These are phyloP conservation scores for Thelephora terrestris DNA, from an alignment of 1,284 basidiomycete species.

Conservation along the genomic window DNA sequence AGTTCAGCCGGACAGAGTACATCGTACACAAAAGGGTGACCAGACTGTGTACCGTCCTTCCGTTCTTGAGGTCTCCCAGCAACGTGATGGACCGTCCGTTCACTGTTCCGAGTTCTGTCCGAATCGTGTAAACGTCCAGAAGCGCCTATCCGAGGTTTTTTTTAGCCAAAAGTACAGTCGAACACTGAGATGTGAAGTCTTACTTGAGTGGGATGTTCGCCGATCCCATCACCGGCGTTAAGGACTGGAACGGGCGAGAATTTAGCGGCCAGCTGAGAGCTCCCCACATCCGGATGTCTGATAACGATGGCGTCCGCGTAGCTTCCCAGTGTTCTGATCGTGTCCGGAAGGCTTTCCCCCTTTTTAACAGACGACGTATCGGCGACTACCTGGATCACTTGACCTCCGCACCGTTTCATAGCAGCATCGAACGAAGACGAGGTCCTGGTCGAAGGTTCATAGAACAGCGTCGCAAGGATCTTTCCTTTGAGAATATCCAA, in stretches of 20 bases:
- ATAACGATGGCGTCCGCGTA: constrained; percentile 95
- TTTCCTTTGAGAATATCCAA: constrained; percentile 89
- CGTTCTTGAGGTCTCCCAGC: constrained; percentile 96
- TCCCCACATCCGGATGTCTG: constrained; percentile 90
- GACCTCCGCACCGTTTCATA: constrained; percentile 96
- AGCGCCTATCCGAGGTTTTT: constrained; percentile 61
- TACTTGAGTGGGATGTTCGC: constrained; percentile 96
- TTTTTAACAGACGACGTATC: constrained; percentile 87
- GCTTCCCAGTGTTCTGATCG: constrained; percentile 90
- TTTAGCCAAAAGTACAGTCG: not conserved
- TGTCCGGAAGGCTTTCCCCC: constrained; percentile 92
- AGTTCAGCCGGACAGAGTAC: constrained; percentile 95
- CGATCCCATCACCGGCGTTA: constrained; percentile 95
- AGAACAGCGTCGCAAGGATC: constrained; percentile 94
- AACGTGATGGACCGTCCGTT: constrained; percentile 94
- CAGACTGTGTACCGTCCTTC: constrained; percentile 93
- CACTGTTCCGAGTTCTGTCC: constrained; percentile 95
- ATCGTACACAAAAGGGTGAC: constrained; percentile 80
- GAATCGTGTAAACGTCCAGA: constrained; percentile 94
- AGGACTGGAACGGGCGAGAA: constrained; percentile 92
- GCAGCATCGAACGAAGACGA: constrained; percentile 97
- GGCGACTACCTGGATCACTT: constrained; percentile 80
- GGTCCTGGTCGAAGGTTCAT: constrained; percentile 95
- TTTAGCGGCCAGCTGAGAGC: constrained; percentile 85
- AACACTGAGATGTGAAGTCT: constrained; percentile 14